Conservation (phyloP, 2,329 filamentous ascomycete species). For the Stylonectria norvegica region DNA sequence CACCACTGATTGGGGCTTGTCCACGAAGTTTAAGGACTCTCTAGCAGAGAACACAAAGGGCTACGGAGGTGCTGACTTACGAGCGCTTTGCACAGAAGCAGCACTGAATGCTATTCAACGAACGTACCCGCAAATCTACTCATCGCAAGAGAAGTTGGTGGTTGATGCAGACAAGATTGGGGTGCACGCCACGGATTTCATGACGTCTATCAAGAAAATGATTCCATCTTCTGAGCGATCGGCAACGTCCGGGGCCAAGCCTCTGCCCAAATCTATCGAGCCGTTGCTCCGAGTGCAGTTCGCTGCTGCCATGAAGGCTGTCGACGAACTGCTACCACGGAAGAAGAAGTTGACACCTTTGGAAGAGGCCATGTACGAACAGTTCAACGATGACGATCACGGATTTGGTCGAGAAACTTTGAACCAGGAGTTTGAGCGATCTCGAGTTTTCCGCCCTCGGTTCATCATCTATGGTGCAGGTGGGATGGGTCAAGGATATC, state of each 20-base stretch:
- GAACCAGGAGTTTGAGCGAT: conserved; percentile 76
- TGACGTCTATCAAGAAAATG: conserved; percentile 95
- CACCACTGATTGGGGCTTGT: conserved; percentile 87
- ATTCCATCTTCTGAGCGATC: conserved; percentile 92
- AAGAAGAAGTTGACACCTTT: conserved; percentile 85
- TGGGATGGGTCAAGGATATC: conserved; percentile 92
- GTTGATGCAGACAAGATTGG: conserved; percentile 83
- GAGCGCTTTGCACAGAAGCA: conserved; percentile 92
- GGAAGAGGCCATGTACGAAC: conserved; percentile 90
- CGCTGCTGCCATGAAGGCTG: conserved; percentile 59
- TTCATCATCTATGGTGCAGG: conserved; percentile 76
- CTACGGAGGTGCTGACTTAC: conserved; percentile 91
- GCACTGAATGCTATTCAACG: conserved; percentile 93
- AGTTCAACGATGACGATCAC: conserved; percentile 74
- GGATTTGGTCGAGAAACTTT: conserved; percentile 81
- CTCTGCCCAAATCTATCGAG: conserved; percentile 75
- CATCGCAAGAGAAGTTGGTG: conserved; percentile 80
- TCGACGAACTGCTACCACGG: conserved; percentile 76
- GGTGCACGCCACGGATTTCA: conserved; percentile 91
- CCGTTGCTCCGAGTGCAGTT: conserved; percentile 76
- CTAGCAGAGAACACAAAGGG: conserved; percentile 89
- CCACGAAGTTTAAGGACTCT: conserved; percentile 73
- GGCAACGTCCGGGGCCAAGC: conserved; percentile 76
- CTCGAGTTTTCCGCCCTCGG: conserved; percentile 82
- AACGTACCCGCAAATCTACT: conserved; percentile 94